Conservation (phyloP, 768 basidiomycete genomes). For the Glaciozyma martinii region DNA sequence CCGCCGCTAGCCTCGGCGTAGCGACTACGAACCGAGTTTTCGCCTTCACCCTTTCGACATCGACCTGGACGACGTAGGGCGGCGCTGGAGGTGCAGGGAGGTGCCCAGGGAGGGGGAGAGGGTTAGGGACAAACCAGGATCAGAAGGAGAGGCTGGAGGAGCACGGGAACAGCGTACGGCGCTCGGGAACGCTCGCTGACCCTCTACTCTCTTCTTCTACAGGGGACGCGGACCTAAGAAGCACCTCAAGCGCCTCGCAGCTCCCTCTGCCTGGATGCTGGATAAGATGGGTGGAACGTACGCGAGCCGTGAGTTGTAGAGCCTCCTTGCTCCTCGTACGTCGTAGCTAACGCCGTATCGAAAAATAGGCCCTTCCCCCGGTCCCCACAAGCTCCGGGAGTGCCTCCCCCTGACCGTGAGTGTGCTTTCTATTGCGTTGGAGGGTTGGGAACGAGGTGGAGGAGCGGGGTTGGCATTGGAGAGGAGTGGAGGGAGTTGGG, state of each 20-base stretch:
- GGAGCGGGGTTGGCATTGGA: background rate
- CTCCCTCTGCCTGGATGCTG: constrained; percentile 99
- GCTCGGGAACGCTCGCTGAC: background rate
- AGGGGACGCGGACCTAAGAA: constrained; percentile 29
- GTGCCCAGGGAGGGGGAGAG: background rate
- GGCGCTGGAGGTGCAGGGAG: background rate
- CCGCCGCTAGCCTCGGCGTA: no score
- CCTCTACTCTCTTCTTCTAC: background rate
- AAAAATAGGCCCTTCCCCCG: constrained; percentile 85
- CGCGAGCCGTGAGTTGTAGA: constrained; percentile 43
- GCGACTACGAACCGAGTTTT: no score
- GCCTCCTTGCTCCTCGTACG: no score
- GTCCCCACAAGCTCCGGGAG: constrained; percentile 98
- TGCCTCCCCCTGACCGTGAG: constrained; percentile 73
- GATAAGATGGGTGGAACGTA: constrained; percentile 73
- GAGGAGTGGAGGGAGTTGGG: background rate
- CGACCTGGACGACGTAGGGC: background rate
- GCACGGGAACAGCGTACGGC: background rate
- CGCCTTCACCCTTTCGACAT: no score
- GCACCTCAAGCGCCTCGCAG: constrained; percentile 78
- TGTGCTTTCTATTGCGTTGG: background rate
- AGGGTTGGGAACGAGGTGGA: background rate
- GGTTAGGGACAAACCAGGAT: background rate
- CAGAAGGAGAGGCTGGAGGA: background rate
- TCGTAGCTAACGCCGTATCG: constrained; percentile 1